Conservation (phyloP, 306 rosid species). For the Pyrus communis region DNA sequence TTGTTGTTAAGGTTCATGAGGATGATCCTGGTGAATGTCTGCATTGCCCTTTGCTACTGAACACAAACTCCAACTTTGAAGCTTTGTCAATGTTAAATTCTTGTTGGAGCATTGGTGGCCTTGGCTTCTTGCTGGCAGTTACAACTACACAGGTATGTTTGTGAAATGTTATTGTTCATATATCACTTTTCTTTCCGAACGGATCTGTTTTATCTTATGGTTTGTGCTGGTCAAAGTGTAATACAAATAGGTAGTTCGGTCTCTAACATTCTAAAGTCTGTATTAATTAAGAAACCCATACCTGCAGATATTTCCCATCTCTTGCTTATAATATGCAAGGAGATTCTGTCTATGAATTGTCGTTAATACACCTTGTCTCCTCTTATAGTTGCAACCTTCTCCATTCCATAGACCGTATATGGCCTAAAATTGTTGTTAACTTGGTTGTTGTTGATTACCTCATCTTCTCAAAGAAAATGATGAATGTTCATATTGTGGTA, state of each 20-base stretch:
- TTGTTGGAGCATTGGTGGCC: constrained; percentile 69
- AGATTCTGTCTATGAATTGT: not conserved
- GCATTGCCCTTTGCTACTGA: constrained; percentile 45
- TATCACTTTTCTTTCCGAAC: not conserved
- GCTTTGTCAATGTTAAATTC: constrained; percentile 55
- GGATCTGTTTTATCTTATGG: not conserved
- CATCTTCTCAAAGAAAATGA: not conserved
- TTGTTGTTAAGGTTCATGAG: constrained; percentile 45
- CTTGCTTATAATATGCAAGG: not conserved
- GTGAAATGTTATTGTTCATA: not conserved
- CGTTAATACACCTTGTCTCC: not conserved
- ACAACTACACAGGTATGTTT: constrained; percentile 54
- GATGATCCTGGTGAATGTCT: constrained; percentile 50
- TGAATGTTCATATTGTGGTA: not conserved
- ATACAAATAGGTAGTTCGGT: not conserved
- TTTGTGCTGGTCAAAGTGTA: not conserved
- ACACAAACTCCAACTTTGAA: constrained; percentile 53
- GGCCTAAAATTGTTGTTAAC: not conserved
- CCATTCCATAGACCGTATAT: not conserved
- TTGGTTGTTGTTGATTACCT: not conserved
- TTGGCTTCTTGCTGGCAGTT: constrained; percentile 75
- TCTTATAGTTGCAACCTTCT: not conserved
- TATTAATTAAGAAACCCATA: not conserved
- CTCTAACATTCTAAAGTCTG: not conserved
- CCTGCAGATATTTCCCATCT: not conserved